Evolutionary conservation across 805 yeast genomes (phyloP), one percentile per base, ranked within the genome.

Genomic region (Saturnispora dispora): DNA sequence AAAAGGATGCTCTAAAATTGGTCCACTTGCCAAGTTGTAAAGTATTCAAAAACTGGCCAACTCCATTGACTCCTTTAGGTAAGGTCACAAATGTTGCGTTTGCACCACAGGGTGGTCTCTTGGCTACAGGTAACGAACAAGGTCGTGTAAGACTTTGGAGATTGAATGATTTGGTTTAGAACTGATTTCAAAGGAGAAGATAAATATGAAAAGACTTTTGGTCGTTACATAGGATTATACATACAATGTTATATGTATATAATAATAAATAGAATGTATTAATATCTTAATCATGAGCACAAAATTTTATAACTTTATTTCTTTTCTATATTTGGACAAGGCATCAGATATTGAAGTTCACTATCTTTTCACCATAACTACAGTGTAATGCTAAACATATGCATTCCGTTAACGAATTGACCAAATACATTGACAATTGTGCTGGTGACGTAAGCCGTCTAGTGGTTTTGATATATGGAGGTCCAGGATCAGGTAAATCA

Each of bases 61-160:
- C 98, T 2, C 82, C 91, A 48, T 89, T 89, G 5, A 91, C 99
- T 0, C 98, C 99, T 10, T 75, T 93, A 58, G 99, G 99, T n/a
- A 81, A 84, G 58, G 96, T 93, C 33, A 87, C 96, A 0, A 68
- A 82, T 17, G 83, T 81, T 2, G 78, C 81, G 15, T 91, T 91
- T 67, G 81, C 95, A 42, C 88, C 93, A 27, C 79, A 79, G 55
- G 80, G 82, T 53, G 93, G 88, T 67, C 79, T 90, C 82, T 66
- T 93, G 46, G 88, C 90, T 17, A 79, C 88, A 1, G 99, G 96
- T 55, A 91, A 90, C 61, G 95, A 88, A 60, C 87, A 81, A 25
- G 99, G 99, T 9, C 82, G 79, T 62, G 93, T 84, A 8, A 81
- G 98, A 58, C 73, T 93, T 51, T 93, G 96, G 95, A 79, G 84